Conservation (phyloP, 2,329 filamentous ascomycete genomes). For the Laburnicola sp. region DNA sequence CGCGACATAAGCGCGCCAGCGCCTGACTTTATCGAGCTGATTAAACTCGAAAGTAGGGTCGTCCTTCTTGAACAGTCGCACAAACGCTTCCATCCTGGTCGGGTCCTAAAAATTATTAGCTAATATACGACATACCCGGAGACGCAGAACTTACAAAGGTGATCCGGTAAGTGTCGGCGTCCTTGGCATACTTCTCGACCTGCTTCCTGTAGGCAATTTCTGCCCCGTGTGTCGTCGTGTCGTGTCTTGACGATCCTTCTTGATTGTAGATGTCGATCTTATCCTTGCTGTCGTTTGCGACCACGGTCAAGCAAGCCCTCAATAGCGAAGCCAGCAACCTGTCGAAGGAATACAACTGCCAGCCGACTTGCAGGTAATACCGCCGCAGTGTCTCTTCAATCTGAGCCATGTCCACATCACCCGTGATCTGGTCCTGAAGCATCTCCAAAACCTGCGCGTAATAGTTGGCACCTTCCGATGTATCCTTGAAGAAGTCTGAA, state of each 20-base stretch:
- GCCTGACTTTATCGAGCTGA: constrained; percentile 63
- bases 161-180: constrained; percentile 87
- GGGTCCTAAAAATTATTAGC: constrained; percentile 41
- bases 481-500: constrained; percentile 72
- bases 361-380: constrained; percentile 88
- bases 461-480: constrained; percentile 66
- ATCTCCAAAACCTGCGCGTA: constrained; percentile 85
- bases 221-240: constrained; percentile 84
- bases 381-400: constrained; percentile 90
- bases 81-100: constrained; percentile 72
- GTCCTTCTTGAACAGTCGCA: constrained; percentile 85
- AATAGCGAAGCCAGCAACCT: constrained; percentile 82
- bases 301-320: constrained; percentile 79
- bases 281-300: constrained; percentile 84
- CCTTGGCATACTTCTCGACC: constrained; percentile 89
- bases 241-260: constrained; percentile 76
- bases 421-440: constrained; percentile 82
- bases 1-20: constrained; percentile 95
- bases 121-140: neutral
- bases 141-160: constrained; percentile 72
- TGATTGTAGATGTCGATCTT: constrained; percentile 91
- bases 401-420: constrained; percentile 77
- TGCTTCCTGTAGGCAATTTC: constrained; percentile 91
- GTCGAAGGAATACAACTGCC: constrained; percentile 91
- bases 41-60: constrained; percentile 77